phyloP scores from a whole-genome alignment of 257 asterid species.

The Anisodus acutangulus region DNA sequence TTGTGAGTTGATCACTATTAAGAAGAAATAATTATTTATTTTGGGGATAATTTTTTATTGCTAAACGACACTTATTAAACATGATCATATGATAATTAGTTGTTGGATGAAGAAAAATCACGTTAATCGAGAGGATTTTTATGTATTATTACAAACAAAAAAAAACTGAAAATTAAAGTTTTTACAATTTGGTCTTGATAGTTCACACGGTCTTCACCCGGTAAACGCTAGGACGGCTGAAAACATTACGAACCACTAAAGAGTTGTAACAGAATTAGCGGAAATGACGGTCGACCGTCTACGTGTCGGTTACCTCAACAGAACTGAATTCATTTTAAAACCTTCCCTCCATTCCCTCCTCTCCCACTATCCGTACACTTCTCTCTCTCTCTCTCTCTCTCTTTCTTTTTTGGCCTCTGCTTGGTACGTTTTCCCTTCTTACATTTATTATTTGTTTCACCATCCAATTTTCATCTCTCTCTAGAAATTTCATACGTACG shows the following conservation, averaged over 20 bases:
- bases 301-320: conserved; percentile 2
- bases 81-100: too few species aligned
- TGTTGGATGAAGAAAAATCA: too few species aligned
- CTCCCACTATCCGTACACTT: not conserved
- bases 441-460: not conserved
- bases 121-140: too few species aligned
- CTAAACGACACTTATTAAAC: too few species aligned
- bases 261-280: not conserved
- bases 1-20: too few species aligned
- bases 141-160: too few species aligned
- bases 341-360: conserved; percentile 35
- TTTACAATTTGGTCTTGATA: too few species aligned
- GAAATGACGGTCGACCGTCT: conserved; percentile 1
- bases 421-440: conserved; percentile 24
- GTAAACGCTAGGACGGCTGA: not conserved
- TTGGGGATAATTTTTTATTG: too few species aligned
- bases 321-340: conserved; percentile 34
- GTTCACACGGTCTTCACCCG: too few species aligned
- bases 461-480: not conserved
- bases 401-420: conserved; percentile 30
- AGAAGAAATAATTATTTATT: too few species aligned
- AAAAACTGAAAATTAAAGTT: too few species aligned
- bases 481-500: not conserved
- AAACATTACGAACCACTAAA: not conserved
- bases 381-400: not conserved